Evolutionary conservation across 257 asterid genomes (phyloP), one percentile per base, ranked within the genome.

Genomic region (Salvia rosmarinus): DNA sequence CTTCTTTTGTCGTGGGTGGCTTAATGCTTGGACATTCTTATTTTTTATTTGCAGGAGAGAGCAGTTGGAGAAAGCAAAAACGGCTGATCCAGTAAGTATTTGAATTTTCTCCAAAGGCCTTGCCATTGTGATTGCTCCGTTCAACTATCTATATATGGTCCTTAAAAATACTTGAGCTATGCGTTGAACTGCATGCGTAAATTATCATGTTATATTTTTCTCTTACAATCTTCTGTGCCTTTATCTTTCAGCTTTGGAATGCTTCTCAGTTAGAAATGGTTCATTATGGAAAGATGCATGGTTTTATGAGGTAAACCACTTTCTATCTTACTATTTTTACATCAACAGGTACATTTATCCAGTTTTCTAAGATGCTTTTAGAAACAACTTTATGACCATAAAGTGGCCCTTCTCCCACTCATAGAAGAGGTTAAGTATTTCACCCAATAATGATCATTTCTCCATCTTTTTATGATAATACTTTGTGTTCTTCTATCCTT

Each of bases 231-330:
- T 57, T 37, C 10, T 67, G 72, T 9, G 20, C 67, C 60, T 7
- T 60, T 34, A 59, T 42, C 59, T 71, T 75, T 85, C 91, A 95
- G 99, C 99, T 95, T 1, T 95, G 99, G 99, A 95, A 95, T 81
- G 99, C 99, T 43, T 81, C 96, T 13, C 98, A 95, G 71, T 72
- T 95, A 61, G 99, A 95, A 80, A 82, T 95, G 96, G 96, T 95
- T 82, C 87, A 95, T 72, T 50, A 82, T 73, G 98, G 99, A 28
- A 95, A 94, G 83, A 89, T 91, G 98, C 98, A 95, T 73, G 99
- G 99, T 75, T 95, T 95, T 78, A 95, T 95, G 99, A 88, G 99
- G 99, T 83, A 82, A 77, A 86, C 62, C 55, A 30, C 25, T 52
- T 55, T 67, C 67, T 20, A 14, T 75, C 14, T 42, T 47, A n/a